Evolutionary conservation across 2,329 filamentous ascomycete species (phyloP).

Genomic region (Aspergillus fructus): DNA sequence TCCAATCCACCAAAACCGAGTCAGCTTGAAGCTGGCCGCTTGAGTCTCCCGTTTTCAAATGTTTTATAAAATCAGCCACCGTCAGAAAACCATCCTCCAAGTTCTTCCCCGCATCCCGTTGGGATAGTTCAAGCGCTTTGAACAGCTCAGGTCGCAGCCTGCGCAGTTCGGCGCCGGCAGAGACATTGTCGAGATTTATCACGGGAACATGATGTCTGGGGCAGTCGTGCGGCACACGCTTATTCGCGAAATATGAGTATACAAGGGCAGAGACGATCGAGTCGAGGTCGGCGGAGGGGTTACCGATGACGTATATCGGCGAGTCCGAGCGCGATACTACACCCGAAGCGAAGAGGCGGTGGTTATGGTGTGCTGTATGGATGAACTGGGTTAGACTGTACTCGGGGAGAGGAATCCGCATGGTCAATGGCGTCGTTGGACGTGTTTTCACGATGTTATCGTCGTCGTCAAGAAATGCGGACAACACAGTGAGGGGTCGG

Average conservation of each 20-base stretch:
- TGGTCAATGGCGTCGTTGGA: not conserved
- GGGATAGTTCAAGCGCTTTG: conserved; percentile 53
- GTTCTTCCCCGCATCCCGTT: conserved; percentile 24
- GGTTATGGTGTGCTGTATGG: conserved; percentile 30
- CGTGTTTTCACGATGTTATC: not conserved
- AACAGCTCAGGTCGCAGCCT: conserved; percentile 59
- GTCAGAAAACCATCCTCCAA: conserved; percentile 37
- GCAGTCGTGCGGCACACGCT: conserved; percentile 18
- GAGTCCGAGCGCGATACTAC: conserved; percentile 19
- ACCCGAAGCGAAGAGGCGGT: conserved; percentile 28
- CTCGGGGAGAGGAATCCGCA: conserved; percentile 4
- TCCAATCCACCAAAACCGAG: conserved; percentile 47
- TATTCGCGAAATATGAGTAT: conserved; percentile 58
- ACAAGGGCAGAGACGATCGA: conserved; percentile 61
- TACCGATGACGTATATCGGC: conserved; percentile 44
- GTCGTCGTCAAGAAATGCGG: not conserved
- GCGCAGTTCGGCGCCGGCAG: conserved; percentile 48
- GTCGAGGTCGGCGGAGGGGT: conserved; percentile 58
- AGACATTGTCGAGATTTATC: conserved; percentile 54
- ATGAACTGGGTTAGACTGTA: conserved; percentile 38
- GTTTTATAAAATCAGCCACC: conserved; percentile 37
- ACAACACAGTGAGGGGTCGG: conserved; percentile 3
- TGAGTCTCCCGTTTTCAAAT: conserved; percentile 15
- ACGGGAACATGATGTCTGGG: conserved; percentile 55
- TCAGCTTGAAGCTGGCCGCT: conserved; percentile 18